phyloP scores from a whole-genome alignment of 2,329 filamentous ascomycete genomes.

The Ophiostoma pallidulum region DNA sequence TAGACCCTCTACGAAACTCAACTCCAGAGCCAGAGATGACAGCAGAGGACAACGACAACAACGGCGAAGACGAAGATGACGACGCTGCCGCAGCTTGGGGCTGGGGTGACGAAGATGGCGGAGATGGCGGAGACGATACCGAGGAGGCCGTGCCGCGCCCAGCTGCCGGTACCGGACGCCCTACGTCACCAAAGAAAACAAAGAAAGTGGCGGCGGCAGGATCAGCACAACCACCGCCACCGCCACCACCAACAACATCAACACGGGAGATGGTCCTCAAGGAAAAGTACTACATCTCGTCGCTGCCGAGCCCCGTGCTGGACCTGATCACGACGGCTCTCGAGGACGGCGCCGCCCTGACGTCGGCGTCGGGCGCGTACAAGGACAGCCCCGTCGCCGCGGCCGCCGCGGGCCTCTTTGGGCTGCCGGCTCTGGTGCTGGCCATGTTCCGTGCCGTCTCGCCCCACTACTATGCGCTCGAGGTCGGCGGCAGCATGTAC shows the following conservation, averaged over 20 bases:
- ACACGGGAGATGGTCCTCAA: conserved; percentile 64
- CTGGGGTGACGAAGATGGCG: conserved; percentile 65
- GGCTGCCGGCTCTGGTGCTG: conserved; percentile 60
- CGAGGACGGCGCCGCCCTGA: conserved; percentile 53
- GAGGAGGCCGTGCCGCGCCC: conserved; percentile 16
- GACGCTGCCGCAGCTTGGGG: conserved; percentile 65
- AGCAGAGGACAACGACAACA: conserved; percentile 21
- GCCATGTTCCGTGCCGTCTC: conserved; percentile 75
- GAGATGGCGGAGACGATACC: conserved; percentile 4
- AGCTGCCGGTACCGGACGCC: neutral
- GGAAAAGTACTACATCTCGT: conserved; percentile 82
- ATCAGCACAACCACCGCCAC: neutral
- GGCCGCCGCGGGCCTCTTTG: conserved; percentile 60
- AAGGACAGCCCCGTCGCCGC: conserved; percentile 51
- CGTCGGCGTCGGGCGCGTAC: conserved; percentile 29
- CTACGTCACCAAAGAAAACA: conserved; percentile 9
- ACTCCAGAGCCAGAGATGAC: conserved; percentile 13
- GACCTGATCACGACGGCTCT: conserved; percentile 51
- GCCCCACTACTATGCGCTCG: conserved; percentile 59
- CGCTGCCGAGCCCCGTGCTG: conserved; percentile 71
- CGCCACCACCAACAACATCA: neutral
- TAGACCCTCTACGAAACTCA: no score
- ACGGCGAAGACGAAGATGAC: conserved; percentile 50
- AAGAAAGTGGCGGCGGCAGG: conserved; percentile 1
- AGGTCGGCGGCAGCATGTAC: conserved; percentile 56